These are phyloP conservation scores for Termitomyces sp. DNA, from an alignment of 768 basidiomycete genomes.

Conservation along the genomic window DNA sequence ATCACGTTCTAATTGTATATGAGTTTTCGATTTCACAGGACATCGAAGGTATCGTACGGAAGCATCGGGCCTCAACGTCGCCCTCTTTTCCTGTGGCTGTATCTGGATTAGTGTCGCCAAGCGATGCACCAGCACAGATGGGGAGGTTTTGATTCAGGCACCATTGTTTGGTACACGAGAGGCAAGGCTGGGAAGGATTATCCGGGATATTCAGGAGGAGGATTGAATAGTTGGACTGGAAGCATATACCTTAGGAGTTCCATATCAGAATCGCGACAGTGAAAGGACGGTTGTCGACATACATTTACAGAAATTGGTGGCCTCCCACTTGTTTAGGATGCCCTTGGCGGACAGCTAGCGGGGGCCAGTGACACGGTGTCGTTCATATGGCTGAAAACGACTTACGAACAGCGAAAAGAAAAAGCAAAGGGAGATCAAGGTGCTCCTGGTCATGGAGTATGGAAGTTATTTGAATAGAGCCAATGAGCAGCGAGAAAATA, in stretches of 20 bases:
- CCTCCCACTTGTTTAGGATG: constrained; percentile 76
- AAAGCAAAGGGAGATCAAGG: constrained; percentile 9
- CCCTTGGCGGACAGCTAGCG: constrained; percentile 34
- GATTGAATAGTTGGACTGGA: constrained; percentile 83
- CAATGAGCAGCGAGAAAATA: too few relatives aligned
- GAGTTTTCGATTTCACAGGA: constrained; percentile 11
- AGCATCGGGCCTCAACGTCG: constrained; percentile 93
- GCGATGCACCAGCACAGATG: constrained; percentile 76
- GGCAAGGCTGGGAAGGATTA: constrained; percentile 85
- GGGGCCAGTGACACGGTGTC: neutral
- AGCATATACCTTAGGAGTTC: constrained; percentile 75
- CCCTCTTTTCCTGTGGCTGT: constrained; percentile 94
- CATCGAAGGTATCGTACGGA: constrained; percentile 60
- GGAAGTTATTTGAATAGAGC: constrained; percentile 2
- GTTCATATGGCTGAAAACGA: constrained; percentile 3
- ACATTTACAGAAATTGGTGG: constrained; percentile 93
- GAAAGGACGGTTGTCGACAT: constrained; percentile 16
- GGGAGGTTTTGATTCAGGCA: constrained; percentile 88
- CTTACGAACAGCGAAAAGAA: constrained; percentile 25
- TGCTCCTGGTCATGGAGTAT: constrained; percentile 12
- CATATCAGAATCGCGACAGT: constrained; percentile 1
- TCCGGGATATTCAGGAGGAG: constrained; percentile 77
- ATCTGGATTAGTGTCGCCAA: constrained; percentile 89
- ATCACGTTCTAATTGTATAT: constrained; percentile 70
- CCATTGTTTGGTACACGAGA: constrained; percentile 94